Percentiles rank a stretch among this genome's conserved stretches.
Evolutionary conservation across 2,329 filamentous ascomycete species (phyloP).

Genomic region (Fusarium solani-melongenae): DNA sequence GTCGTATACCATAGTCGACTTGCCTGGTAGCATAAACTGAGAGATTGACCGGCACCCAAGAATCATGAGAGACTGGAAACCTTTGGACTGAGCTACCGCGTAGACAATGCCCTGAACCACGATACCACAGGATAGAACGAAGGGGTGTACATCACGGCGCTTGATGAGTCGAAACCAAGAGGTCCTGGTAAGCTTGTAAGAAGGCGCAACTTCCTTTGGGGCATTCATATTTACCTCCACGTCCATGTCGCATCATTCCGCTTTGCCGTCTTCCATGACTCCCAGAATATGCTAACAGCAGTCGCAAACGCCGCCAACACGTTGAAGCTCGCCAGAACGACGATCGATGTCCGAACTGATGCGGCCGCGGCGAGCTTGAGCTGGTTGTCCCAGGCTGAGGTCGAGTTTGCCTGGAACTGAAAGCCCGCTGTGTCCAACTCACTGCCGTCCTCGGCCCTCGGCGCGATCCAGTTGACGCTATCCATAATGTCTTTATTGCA

Average conservation of each 20-base stretch:
- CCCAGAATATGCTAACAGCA: constrained; percentile 66
- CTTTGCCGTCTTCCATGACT: constrained; percentile 61
- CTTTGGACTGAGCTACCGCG: constrained; percentile 66
- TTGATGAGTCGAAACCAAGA: constrained; percentile 57
- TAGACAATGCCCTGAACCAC: constrained; percentile 68
- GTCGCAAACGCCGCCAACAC: constrained; percentile 67
- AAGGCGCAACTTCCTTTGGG: neutral
- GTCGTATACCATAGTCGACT: constrained; percentile 16
- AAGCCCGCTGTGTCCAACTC: constrained; percentile 41
- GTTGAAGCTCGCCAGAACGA: constrained; percentile 72
- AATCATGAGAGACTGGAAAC: constrained; percentile 62
- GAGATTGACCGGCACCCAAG: constrained; percentile 64
- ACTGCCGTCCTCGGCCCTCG: constrained; percentile 18
- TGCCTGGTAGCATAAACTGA: constrained; percentile 71
- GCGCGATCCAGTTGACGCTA: constrained; percentile 14
- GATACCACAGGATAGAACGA: constrained; percentile 68
- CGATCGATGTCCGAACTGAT: constrained; percentile 69
- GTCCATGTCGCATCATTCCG: constrained; percentile 53
- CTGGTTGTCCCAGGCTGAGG: constrained; percentile 60
- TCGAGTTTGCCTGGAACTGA: constrained; percentile 53
- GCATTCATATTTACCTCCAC: constrained; percentile 52
- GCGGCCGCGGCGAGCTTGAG: constrained; percentile 64
- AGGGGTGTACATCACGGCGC: constrained; percentile 63
- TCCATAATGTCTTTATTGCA: constrained; percentile 16
- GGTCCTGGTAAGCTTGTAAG: constrained; percentile 44